A percentile compares a stretch with the other conserved stretches of the same genome.
Conservation (phyloP, 768 basidiomycete species). For the Imleria badia region DNA sequence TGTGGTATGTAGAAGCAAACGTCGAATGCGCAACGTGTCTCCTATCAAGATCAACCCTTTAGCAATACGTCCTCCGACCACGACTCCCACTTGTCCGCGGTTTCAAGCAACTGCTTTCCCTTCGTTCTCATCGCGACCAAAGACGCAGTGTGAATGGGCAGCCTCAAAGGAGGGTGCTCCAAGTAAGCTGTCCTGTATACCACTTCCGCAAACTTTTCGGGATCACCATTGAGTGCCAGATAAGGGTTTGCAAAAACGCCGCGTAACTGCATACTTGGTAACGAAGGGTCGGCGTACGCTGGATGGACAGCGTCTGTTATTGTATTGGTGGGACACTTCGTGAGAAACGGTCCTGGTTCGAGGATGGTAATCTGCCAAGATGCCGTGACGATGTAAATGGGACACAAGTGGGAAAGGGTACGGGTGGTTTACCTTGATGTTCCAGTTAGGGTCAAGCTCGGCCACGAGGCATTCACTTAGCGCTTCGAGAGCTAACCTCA, state of each 20-base stretch:
- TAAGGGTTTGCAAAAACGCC: not conserved
- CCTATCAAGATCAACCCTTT: too few relatives aligned
- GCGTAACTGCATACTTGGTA: not conserved
- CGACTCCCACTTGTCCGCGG: slow-evolving; percentile 14
- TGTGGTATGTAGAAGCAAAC: not conserved
- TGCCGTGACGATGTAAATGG: not conserved
- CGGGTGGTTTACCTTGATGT: slow-evolving; percentile 15
- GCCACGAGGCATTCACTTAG: slow-evolving; percentile 11
- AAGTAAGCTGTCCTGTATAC: slow-evolving; percentile 7
- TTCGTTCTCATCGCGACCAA: not conserved
- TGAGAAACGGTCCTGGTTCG: slow-evolving; percentile 1
- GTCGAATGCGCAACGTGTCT: not conserved
- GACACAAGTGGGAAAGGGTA: not conserved
- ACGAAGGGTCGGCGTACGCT: slow-evolving; percentile 10
- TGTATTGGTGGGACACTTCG: not conserved
- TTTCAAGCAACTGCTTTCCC: slow-evolving; percentile 9
- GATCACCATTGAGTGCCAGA: slow-evolving; percentile 8
- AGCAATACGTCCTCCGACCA: too few relatives aligned
- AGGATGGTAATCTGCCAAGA: slow-evolving; percentile 2
- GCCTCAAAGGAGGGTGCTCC: slow-evolving; percentile 16
- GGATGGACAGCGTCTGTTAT: slow-evolving; percentile 7
- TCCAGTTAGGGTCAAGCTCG: slow-evolving; percentile 23
- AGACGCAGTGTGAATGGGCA: slow-evolving; percentile 2
- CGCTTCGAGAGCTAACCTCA: slow-evolving; percentile 12
- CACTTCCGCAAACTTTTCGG: slow-evolving; percentile 14